These are phyloP conservation scores for Parascedosporium putredinis DNA, from an alignment of 2,329 filamentous ascomycete species.

Conservation along the genomic window DNA sequence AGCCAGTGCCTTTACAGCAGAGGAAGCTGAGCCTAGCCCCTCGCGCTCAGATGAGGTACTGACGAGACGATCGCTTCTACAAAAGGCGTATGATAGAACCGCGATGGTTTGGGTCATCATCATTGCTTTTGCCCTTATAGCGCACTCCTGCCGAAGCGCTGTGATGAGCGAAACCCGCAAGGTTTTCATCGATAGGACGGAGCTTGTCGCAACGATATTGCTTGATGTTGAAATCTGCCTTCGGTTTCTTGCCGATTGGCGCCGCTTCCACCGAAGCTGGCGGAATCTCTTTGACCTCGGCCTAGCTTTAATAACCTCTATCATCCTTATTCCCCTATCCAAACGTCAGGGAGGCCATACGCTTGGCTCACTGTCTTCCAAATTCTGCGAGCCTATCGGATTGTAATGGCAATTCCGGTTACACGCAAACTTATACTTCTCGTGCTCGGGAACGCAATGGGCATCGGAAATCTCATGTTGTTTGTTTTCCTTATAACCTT, in stretches of 20 bases:
- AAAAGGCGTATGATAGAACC: conserved; percentile 64
- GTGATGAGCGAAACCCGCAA: conserved; percentile 54
- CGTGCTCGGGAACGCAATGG: conserved; percentile 81
- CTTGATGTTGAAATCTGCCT: conserved; percentile 75
- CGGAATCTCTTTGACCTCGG: conserved; percentile 72
- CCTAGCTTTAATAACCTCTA: conserved; percentile 68
- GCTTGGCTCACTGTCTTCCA: conserved; percentile 89
- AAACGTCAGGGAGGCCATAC: conserved; percentile 59
- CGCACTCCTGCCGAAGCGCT: conserved; percentile 67
- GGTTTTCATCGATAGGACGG: conserved; percentile 59
- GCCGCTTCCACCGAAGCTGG: conserved; percentile 62
- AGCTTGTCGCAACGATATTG: conserved; percentile 66
- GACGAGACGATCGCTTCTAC: conserved; percentile 37
- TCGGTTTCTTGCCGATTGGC: conserved; percentile 70
- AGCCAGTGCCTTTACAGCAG: conserved; percentile 80
- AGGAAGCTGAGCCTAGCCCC: conserved; percentile 35
- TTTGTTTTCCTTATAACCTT: conserved; percentile 97
- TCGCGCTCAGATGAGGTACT: conserved; percentile 18
- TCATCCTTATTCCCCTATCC: conserved; percentile 84
- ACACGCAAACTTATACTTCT: conserved; percentile 78
- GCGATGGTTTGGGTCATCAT: conserved; percentile 67
- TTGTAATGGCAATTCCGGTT: conserved; percentile 80
- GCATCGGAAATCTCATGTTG: conserved; percentile 87
- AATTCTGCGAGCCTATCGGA: conserved; percentile 80
- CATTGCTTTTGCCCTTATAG: conserved; percentile 71